phyloP scores from a whole-genome alignment of 2,329 filamentous ascomycete species.

The Gyromitra esculenta region DNA sequence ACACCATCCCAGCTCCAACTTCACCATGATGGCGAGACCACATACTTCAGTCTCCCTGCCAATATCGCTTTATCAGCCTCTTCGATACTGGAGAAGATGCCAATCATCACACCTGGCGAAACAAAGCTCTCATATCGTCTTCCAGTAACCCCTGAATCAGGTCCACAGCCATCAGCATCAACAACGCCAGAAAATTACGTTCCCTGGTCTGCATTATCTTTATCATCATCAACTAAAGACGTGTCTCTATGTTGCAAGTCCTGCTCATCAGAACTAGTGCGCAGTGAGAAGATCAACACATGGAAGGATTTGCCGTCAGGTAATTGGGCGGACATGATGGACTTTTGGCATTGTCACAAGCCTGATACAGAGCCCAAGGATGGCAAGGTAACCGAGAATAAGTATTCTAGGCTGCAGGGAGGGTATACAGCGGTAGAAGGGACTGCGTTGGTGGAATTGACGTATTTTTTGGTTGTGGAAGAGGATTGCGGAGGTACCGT shows the following conservation, averaged over 20 bases:
- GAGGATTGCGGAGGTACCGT: slow-evolving; percentile 68
- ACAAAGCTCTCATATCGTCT: slow-evolving; percentile 57
- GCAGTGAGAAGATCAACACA: slow-evolving; percentile 61
- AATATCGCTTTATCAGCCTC: slow-evolving; percentile 60
- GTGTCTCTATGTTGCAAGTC: slow-evolving; percentile 59
- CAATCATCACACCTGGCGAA: slow-evolving; percentile 13
- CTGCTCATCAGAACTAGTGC: slow-evolving; percentile 64
- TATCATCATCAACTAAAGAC: slow-evolving; percentile 60
- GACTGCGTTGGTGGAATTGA: slow-evolving; percentile 81
- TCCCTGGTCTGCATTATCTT: slow-evolving; percentile 69
- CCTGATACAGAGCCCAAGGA: slow-evolving; percentile 70
- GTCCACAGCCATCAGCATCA: slow-evolving; percentile 53
- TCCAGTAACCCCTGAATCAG: slow-evolving; percentile 53
- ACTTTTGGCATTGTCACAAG: slow-evolving; percentile 99
- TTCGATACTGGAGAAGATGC: slow-evolving; percentile 62
- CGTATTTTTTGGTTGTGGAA: slow-evolving; percentile 76
- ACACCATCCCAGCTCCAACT: slow-evolving; percentile 62
- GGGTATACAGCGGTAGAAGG: slow-evolving; percentile 73
- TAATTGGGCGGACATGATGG: slow-evolving; percentile 99
- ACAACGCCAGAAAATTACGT: slow-evolving; percentile 61
- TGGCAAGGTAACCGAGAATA: slow-evolving; percentile 59
- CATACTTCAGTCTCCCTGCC: slow-evolving; percentile 65
- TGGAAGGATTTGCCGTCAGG: slow-evolving; percentile 97
- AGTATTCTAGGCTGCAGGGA: slow-evolving; percentile 59
- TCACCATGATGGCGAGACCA: slow-evolving; percentile 63